A percentile compares a stretch with the other conserved stretches of the same genome.
Conservation (phyloP, 116 monocot species). For the Zostera marina region DNA sequence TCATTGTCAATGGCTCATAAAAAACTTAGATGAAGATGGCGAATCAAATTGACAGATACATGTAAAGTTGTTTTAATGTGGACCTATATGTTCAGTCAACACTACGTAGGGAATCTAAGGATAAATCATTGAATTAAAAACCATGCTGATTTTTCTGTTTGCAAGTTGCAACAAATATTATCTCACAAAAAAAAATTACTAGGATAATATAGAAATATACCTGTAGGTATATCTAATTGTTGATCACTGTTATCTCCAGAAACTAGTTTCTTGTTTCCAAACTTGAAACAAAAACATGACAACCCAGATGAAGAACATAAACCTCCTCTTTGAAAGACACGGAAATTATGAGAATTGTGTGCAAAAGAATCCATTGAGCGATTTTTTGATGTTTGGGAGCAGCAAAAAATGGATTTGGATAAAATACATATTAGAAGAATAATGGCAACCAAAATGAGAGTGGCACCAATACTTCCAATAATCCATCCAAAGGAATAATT, state of each 20-base stretch:
- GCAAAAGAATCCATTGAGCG: conserved; percentile 32
- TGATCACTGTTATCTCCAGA: conserved; percentile 23
- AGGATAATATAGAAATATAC: conserved; percentile 6
- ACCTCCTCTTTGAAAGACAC: conserved; percentile 41
- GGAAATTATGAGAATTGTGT: conserved; percentile 45
- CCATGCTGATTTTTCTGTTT: too few relatives aligned
- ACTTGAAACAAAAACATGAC: conserved; percentile 52
- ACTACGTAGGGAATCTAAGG: too few relatives aligned
- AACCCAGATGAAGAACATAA: conserved; percentile 49
- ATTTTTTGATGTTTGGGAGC: conserved; percentile 14
- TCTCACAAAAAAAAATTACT: too few relatives aligned
- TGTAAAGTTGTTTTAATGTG: too few relatives aligned
- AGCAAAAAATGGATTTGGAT: conserved; percentile 23
- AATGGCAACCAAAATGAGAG: conserved; percentile 37
- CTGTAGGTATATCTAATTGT: conserved; percentile 49
- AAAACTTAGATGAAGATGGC: too few relatives aligned
- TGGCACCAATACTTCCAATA: conserved; percentile 54
- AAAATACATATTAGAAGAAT: conserved; percentile 39
- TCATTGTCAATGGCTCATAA: too few relatives aligned
- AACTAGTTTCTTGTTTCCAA: conserved; percentile 30
- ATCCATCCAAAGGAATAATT: conserved; percentile 72
- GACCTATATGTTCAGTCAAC: too few relatives aligned
- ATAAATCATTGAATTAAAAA: too few relatives aligned
- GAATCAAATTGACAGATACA: too few relatives aligned
- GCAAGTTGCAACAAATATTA: too few relatives aligned